Conservation (phyloP, 805 yeast genomes). For the Kodamaea fukazawae region DNA sequence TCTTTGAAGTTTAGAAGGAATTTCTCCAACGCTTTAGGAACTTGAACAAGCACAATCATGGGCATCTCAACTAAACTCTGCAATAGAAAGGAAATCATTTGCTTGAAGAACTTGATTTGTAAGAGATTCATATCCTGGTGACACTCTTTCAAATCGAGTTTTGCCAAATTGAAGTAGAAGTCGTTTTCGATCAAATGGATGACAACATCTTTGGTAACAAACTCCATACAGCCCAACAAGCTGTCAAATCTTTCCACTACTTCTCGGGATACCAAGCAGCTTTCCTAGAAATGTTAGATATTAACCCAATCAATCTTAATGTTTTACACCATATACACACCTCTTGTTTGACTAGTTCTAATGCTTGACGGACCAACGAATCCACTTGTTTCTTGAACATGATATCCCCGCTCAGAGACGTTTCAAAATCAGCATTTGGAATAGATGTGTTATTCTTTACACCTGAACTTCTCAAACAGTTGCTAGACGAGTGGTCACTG, state of each 20-base stretch:
- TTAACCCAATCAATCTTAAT: too few relatives aligned
- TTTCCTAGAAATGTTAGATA: not conserved
- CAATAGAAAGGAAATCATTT: conserved; percentile 4
- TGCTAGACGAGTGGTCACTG: too few relatives aligned
- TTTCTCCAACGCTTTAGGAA: not conserved
- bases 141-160: not conserved
- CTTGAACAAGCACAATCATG: not conserved
- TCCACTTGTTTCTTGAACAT: too few relatives aligned
- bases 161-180: conserved; percentile 5
- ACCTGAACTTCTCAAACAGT: too few relatives aligned
- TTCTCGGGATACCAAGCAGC: not conserved
- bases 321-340: too few relatives aligned
- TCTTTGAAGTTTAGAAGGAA: not conserved
- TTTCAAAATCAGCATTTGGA: too few relatives aligned
- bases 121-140: conserved; percentile 2
- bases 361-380: too few relatives aligned
- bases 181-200: not conserved
- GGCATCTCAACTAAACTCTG: not conserved
- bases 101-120: conserved; percentile 5
- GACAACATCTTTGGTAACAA: not conserved
- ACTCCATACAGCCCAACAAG: conserved; percentile 2
- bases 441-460: too few relatives aligned
- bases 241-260: too few relatives aligned
- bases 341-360: too few relatives aligned
- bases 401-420: too few relatives aligned